Evolutionary conservation across 2,329 filamentous ascomycete species (phyloP).

Genomic region (Claviceps cyperi): DNA sequence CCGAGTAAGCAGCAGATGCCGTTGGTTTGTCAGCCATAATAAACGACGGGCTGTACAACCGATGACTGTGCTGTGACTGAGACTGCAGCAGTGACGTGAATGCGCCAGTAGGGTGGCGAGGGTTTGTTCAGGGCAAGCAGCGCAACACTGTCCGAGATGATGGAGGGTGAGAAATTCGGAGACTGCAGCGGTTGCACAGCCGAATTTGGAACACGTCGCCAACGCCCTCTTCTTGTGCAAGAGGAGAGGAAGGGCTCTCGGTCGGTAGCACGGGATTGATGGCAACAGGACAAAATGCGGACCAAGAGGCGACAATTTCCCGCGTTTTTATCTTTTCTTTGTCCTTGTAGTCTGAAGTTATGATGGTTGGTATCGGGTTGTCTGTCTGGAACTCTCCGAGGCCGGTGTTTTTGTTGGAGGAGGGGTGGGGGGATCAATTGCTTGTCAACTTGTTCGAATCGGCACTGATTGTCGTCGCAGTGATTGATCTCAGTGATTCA

Average conservation of each 20-base stretch:
- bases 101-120: constrained; percentile 2
- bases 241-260: neutral
- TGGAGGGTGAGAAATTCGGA: neutral
- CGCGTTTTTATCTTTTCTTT: constrained; percentile 3
- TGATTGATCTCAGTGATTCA: constrained; percentile 1
- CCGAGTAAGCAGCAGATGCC: constrained; percentile 11
- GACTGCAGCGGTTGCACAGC: neutral
- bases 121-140: neutral
- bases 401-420: constrained; percentile 1
- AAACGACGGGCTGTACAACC: neutral
- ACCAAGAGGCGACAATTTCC: neutral
- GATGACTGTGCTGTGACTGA: constrained; percentile 3
- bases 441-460: neutral
- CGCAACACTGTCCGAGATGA: constrained; percentile 2
- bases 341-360: neutral
- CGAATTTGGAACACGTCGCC: neutral
- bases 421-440: constrained; percentile 1
- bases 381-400: constrained; percentile 1
- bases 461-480: neutral
- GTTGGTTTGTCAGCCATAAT: constrained; percentile 24
- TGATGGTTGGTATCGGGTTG: neutral
- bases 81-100: constrained; percentile 6
- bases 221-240: neutral
- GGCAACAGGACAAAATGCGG: neutral
- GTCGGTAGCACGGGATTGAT: neutral